phyloP scores from a whole-genome alignment of 1,284 basidiomycete species.

The Boletus mariae region DNA sequence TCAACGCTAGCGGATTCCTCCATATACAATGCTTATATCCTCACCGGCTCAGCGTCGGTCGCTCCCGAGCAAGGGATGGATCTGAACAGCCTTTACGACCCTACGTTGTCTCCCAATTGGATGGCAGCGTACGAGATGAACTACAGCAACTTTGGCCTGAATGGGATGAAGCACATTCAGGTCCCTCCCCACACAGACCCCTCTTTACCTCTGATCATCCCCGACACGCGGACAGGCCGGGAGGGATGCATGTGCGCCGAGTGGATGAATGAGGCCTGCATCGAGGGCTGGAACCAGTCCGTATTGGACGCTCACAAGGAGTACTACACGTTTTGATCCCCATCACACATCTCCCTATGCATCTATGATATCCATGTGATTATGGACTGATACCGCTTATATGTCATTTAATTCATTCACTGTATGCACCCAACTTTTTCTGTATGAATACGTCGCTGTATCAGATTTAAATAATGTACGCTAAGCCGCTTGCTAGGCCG shows the following conservation, averaged over 20 bases:
- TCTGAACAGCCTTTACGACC: constrained; percentile 4
- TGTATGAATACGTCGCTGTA: too few relatives aligned
- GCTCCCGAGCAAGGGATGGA: neutral
- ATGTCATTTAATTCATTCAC: too few relatives aligned
- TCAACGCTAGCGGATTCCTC: neutral
- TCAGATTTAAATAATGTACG: too few relatives aligned
- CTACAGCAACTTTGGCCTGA: constrained; percentile 5
- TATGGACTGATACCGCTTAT: too few relatives aligned
- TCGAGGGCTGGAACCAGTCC: constrained; percentile 18
- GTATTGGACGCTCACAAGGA: neutral
- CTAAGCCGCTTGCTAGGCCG: too few relatives aligned
- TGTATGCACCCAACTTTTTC: too few relatives aligned
- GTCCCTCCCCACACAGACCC: neutral
- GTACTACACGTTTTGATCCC: neutral
- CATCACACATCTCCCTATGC: neutral
- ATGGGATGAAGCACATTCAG: neutral
- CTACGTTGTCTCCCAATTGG: constrained; percentile 9
- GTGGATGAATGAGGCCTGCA: constrained; percentile 23
- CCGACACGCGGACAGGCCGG: neutral
- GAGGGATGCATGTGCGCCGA: constrained; percentile 22
- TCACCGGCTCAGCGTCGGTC: too few relatives aligned
- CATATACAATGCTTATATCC: neutral
- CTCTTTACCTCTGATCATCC: neutral
- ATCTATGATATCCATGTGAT: neutral
- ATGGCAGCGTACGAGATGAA: constrained; percentile 9